These are phyloP conservation scores for Furculomyces boomerangus DNA, from an alignment of 371 early-diverging fungal species.

Conservation along the genomic window DNA sequence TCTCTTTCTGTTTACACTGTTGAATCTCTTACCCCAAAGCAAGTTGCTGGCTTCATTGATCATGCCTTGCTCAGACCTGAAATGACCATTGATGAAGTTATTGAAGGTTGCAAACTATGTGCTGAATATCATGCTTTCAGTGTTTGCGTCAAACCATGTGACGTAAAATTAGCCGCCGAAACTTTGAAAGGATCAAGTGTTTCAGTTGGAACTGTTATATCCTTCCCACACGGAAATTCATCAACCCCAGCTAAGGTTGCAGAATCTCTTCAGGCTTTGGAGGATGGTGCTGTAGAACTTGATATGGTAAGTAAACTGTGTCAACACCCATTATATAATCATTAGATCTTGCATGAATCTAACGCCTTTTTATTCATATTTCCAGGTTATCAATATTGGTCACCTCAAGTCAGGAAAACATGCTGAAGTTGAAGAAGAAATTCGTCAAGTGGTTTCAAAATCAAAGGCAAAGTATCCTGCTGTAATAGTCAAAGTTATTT, in stretches of 20 bases:
- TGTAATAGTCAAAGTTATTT: constrained; percentile 41
- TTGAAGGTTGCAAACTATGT: constrained; percentile 33
- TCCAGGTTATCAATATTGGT: constrained; percentile 31
- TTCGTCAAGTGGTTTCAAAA: constrained; percentile 22
- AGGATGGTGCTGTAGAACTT: constrained; percentile 40
- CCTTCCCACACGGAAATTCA: constrained; percentile 45
- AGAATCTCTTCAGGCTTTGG: constrained; percentile 32
- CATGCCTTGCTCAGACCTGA: constrained; percentile 43
- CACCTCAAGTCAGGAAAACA: constrained; percentile 30
- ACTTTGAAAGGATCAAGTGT: constrained; percentile 27
- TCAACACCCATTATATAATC: background rate
- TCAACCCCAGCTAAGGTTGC: constrained; percentile 33
- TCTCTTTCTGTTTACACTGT: constrained; percentile 7
- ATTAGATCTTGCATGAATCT: background rate
- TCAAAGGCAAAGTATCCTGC: constrained; percentile 24
- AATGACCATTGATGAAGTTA: constrained; percentile 33
- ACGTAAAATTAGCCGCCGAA: constrained; percentile 31
- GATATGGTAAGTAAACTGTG: constrained; percentile 27
- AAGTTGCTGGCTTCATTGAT: constrained; percentile 39
- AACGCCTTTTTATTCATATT: background rate
- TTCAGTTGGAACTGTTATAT: constrained; percentile 40
- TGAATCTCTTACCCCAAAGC: constrained; percentile 29
- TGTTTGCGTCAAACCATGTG: constrained; percentile 48
- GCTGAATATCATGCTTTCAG: constrained; percentile 32
- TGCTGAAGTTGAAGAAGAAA: constrained; percentile 29